These are phyloP conservation scores for Coniochaeta ligniaria DNA, from an alignment of 2,329 filamentous ascomycete genomes.

Conservation along the genomic window DNA sequence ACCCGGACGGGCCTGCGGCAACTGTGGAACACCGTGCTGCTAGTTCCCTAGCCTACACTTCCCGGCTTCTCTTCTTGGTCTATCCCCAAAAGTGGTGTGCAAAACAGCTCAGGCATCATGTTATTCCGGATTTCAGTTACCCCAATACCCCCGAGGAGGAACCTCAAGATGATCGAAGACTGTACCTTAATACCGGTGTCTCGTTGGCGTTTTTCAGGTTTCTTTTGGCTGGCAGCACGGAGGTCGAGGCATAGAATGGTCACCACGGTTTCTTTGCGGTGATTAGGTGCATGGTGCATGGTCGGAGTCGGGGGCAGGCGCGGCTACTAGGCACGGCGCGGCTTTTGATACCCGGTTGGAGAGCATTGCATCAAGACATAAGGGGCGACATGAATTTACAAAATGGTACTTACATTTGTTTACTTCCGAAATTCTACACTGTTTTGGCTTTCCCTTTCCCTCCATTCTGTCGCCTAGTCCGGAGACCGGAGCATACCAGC, in stretches of 20 bases:
- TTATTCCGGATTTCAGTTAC: not conserved
- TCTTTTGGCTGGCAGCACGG: not conserved
- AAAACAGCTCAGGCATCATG: not conserved
- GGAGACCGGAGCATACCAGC: not conserved
- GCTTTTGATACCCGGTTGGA: not conserved
- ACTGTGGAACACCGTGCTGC: constrained; percentile 39
- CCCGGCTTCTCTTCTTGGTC: not conserved
- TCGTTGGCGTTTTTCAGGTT: not conserved
- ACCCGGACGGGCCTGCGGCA: constrained; percentile 41
- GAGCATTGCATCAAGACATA: not conserved
- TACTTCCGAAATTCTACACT: not conserved
- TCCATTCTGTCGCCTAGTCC: not conserved
- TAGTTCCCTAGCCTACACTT: constrained; percentile 7
- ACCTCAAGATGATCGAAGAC: not conserved
- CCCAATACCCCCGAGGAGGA: not conserved
- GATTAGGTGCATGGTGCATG: not conserved
- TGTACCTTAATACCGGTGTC: not conserved
- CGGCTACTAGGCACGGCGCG: not conserved
- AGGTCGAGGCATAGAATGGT: not conserved
- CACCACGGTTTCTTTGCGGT: not conserved
- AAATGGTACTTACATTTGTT: not conserved
- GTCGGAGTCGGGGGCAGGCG: not conserved
- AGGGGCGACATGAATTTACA: not conserved
- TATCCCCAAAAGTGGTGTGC: not conserved
- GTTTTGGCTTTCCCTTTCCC: not conserved